Evolutionary conservation across 2,329 filamentous ascomycete genomes (phyloP), one percentile per base, ranked within the genome.

Genomic region (Biscogniauxia marginata): DNA sequence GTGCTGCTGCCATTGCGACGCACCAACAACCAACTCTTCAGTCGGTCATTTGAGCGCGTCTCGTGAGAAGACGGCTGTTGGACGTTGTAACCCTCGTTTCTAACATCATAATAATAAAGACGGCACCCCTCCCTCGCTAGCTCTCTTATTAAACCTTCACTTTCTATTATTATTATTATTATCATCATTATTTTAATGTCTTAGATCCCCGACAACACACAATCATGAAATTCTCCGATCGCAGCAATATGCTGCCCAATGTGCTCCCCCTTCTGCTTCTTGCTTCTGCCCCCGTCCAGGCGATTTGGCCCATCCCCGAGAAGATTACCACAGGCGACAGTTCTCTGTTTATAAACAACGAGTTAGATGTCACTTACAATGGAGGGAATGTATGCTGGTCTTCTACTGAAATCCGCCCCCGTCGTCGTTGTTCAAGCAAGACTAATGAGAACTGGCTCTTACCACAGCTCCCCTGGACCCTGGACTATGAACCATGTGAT

Each of bases 271-370:
- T 75, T 52, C 67, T 77, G 46, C 70, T 78, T 48, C 65, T 78
- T 59, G 72, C 72, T 50, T 67, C 75, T 55, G 64, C 71, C 11
- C 75, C 76, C 9, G 79, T 71, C 54, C 63, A 74, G n/a, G 83
- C 84, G 13, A 68, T 87, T 57, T 87, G 84, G 84, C 84, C 84
- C 11, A 74, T 77, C 20, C 84, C 84, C 2, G 73, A 74, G 53
- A 75, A 74, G 43, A 74, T 81, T 53, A 78, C 75, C 46, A 81
- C 77, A 16, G 84, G 84, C 55, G 77, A 77, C 62, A 75, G 75
- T 8, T 74, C 77, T 25, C 71, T 87, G 59, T 84, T 80, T 71
- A 81, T 87, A 65, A 74, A 77, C 58, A 71, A 79, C 58, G 73
- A 74, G 61, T 69, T 86, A 56, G 65, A 74, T 13, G 74, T 87